Evolutionary conservation across 2,329 filamentous ascomycete genomes (phyloP).

Genomic region (Arthrobotrys iridis): DNA sequence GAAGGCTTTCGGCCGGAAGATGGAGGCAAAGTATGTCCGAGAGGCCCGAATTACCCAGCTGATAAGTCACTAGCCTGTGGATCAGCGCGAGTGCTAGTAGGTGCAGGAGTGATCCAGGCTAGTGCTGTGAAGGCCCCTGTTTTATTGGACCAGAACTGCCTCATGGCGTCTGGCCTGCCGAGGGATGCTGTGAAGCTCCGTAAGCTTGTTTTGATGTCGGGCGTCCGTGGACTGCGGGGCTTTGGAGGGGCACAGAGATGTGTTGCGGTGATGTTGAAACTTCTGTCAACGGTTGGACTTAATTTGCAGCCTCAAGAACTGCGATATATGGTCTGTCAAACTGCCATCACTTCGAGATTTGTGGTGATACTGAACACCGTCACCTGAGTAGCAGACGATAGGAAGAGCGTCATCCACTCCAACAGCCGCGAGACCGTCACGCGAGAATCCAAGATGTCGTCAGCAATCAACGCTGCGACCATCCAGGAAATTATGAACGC

Average conservation of each 20-base stretch:
- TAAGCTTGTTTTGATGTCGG: slow-evolving; percentile 35
- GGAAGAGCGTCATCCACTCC: neutral
- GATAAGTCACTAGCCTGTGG: slow-evolving; percentile 19
- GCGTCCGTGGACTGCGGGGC: slow-evolving; percentile 40
- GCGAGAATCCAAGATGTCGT: slow-evolving; percentile 30
- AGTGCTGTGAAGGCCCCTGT: slow-evolving; percentile 5
- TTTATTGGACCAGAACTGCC: slow-evolving; percentile 17
- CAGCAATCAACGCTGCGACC: slow-evolving; percentile 40
- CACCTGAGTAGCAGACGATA: neutral
- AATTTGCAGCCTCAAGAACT: neutral
- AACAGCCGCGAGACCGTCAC: neutral
- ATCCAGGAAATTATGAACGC: slow-evolving; percentile 50
- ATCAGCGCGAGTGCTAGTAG: slow-evolving; percentile 5
- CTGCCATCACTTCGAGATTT: neutral
- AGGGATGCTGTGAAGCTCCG: slow-evolving; percentile 20
- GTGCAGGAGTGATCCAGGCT: slow-evolving; percentile 3
- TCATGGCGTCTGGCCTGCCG: slow-evolving; percentile 4
- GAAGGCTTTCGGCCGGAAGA: slow-evolving; percentile 40
- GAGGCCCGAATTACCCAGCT: neutral
- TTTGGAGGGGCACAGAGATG: slow-evolving; percentile 30
- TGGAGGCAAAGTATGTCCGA: slow-evolving; percentile 45
- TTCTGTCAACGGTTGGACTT: too few relatives aligned
- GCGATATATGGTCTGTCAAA: too few relatives aligned
- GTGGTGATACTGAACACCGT: neutral
- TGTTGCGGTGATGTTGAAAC: slow-evolving; percentile 30